phyloP scores from a whole-genome alignment of 2,329 filamentous ascomycete genomes.

The Xylariales sp. region DNA sequence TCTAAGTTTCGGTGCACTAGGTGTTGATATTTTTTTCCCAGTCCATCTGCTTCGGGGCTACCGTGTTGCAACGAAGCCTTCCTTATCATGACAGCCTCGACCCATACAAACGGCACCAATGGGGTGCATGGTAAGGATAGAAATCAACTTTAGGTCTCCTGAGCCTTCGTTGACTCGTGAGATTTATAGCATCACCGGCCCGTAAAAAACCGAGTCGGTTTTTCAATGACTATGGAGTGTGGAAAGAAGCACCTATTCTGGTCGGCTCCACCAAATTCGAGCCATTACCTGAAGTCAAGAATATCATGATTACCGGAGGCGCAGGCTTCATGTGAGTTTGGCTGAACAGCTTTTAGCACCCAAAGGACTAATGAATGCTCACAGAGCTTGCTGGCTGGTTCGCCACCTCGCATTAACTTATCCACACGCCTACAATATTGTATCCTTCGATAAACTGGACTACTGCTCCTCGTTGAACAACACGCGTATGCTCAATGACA shows the following conservation, averaged over 20 bases:
- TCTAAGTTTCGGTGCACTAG: not conserved
- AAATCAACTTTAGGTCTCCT: not conserved
- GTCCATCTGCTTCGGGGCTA: not conserved
- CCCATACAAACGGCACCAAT: conserved; percentile 44
- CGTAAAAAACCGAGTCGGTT: conserved; percentile 53
- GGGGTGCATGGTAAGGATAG: conserved; percentile 44
- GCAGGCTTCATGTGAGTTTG: conserved; percentile 83
- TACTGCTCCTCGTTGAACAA: conserved; percentile 86
- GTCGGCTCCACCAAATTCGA: conserved; percentile 77
- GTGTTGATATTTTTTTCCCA: not conserved
- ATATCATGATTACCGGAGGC: conserved; percentile 86
- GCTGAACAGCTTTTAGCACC: not conserved
- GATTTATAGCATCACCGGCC: conserved; percentile 35
- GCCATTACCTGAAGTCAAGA: conserved; percentile 75
- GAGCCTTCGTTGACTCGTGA: conserved; percentile 12
- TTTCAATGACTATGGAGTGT: conserved; percentile 71
- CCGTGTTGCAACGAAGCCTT: conserved; percentile 7
- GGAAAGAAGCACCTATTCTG: conserved; percentile 77
- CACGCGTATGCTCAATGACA: conserved; percentile 73
- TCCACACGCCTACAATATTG: conserved; percentile 77
- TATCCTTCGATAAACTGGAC: conserved; percentile 87
- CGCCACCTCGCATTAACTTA: conserved; percentile 82
- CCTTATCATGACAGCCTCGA: conserved; percentile 43
- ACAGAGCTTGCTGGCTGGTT: conserved; percentile 83
- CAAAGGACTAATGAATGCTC: conserved; percentile 39